Percentiles rank a stretch among this genome's conserved stretches.
Conservation (phyloP, 2,329 filamentous ascomycete species). For the Microdochium nivale region DNA sequence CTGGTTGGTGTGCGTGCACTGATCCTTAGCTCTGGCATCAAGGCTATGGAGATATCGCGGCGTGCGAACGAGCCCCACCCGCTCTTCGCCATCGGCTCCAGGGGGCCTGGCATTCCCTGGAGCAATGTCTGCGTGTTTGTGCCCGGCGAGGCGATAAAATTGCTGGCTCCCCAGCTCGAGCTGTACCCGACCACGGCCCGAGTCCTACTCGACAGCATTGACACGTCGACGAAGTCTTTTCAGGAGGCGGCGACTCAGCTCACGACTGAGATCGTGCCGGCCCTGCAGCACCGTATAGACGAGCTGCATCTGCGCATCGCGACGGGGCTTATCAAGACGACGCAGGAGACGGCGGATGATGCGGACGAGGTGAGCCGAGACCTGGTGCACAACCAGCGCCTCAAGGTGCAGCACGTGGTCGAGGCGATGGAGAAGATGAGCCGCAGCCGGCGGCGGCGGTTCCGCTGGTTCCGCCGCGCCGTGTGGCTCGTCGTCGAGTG, state of each 20-base stretch:
- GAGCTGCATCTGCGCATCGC: conserved; percentile 36
- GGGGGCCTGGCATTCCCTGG: conserved; percentile 25
- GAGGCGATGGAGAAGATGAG: conserved; percentile 74
- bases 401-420: conserved; percentile 71
- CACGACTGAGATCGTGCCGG: conserved; percentile 43
- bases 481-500: conserved; percentile 83
- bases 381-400: conserved; percentile 65
- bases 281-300: conserved; percentile 40
- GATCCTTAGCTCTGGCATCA: conserved; percentile 78
- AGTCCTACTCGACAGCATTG: conserved; percentile 38
- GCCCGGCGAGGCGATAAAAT: conserved; percentile 18
- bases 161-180: conserved; percentile 30
- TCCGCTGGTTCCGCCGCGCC: conserved; percentile 66
- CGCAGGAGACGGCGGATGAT: conserved; percentile 63
- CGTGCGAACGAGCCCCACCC: conserved; percentile 45
- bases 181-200: conserved; percentile 43
- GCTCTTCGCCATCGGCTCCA: conserved; percentile 21
- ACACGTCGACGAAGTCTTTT: conserved; percentile 43
- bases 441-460: conserved; percentile 54
- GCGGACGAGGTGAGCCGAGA: conserved; percentile 73
- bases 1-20: conserved; percentile 70
- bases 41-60: conserved; percentile 70
- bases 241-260: conserved; percentile 52
- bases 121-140: conserved; percentile 32
- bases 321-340: conserved; percentile 48